phyloP scores from a whole-genome alignment of 2,329 filamentous ascomycete genomes.

The Fusarium verrucosum region DNA sequence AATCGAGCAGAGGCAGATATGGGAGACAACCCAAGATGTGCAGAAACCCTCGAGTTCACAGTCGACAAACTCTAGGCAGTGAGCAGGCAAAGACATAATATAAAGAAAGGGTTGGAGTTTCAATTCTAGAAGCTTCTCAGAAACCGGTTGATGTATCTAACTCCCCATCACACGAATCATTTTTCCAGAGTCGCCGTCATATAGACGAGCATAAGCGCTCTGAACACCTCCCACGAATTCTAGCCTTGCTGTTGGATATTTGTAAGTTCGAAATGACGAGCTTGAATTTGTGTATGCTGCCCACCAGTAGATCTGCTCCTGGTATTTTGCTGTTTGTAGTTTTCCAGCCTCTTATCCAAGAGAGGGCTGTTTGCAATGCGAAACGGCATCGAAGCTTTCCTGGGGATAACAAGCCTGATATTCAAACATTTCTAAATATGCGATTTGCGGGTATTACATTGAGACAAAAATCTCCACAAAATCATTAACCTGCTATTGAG shows the following conservation, averaged over 20 bases:
- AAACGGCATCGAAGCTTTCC: not conserved
- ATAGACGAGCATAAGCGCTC: not conserved
- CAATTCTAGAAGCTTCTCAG: not conserved
- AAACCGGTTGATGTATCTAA: rapidly evolving
- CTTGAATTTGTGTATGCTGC: rapidly evolving
- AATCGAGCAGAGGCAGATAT: too few species aligned
- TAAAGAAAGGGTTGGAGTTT: not conserved
- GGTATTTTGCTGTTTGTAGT: rapidly evolving
- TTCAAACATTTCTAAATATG: not conserved
- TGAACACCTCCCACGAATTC: not conserved
- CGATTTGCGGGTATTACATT: not conserved
- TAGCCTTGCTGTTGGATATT: rapidly evolving
- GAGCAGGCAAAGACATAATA: rapidly evolving
- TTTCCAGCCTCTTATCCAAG: not conserved
- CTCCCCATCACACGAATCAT: rapidly evolving
- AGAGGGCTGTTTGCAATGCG: rapidly evolving
- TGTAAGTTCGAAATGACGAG: not conserved
- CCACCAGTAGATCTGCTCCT: not conserved
- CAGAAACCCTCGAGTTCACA: not conserved
- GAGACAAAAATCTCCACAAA: not conserved
- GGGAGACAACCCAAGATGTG: too few species aligned
- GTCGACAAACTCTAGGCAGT: rapidly evolving
- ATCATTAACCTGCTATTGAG: not conserved
- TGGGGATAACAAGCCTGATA: not conserved
- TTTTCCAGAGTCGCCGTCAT: not conserved